Base-by-base conservation (phyloP, 345 rosid species). In the Trapa incisa region DNA sequence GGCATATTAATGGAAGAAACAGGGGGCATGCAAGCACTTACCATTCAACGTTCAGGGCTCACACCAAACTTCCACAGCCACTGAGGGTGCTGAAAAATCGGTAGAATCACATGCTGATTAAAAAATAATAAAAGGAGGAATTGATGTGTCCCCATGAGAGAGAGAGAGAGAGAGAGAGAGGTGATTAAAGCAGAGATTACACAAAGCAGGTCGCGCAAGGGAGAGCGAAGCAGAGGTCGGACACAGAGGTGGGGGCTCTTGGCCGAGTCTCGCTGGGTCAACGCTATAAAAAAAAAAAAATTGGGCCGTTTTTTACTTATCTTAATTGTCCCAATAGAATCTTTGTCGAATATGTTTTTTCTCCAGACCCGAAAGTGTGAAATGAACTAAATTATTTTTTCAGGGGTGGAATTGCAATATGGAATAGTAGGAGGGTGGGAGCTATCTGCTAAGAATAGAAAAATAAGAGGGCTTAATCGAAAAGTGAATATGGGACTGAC, bases 201-300 rank as follows among this genome's bases (percentile, higher is more conserved):
- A 32, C 60, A 5, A 33, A 54, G 60, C 60, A 54, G 35, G n/a
- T 15, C 17, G n/a, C 32, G n/a, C 6, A 22, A 57, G 62, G 37
- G 62, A 32, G 37, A 8, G 9, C 4, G 29, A 22, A 22, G 29
- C 29, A 22, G 29, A 22, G 29, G 29, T 22, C 29, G 29, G 29
- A 22, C 29, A 22, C 29, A 22, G 29, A 22, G 29, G 29, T 32
- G 60, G 60, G 60, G 29, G 29, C 29, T 22, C 36, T 32, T 58
- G 37, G 63, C 8, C 63, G 14, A 58, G 63, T 58, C 63, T 54
- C 17, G n/a, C 10, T 37, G 33, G 63, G 63, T 58, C 63, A 58
- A 58, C 3, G 37, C 11, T 2, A 37, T 14, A 33, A 29, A 29
- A 8, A 38, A 9, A 3, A 13, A 13, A 58, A 58, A 35, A 9